phyloP scores from a whole-genome alignment of 1,284 basidiomycete genomes.

The Naganishia sp. region DNA sequence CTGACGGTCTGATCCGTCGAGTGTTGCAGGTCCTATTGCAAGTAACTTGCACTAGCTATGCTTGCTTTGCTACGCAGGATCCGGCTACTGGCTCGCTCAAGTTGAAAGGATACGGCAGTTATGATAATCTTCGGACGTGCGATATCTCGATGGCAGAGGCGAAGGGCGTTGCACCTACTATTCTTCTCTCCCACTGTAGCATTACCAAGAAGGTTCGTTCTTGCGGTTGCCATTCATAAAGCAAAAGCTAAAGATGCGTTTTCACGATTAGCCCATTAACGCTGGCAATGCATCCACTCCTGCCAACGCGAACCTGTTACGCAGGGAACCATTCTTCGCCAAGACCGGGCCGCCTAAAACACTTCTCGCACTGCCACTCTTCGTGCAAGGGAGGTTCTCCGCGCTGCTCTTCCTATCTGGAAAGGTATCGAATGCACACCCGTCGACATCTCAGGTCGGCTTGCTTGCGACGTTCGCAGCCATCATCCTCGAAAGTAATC shows the following conservation, averaged over 20 bases:
- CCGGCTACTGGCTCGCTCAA: conserved; percentile 11
- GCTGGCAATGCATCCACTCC: conserved; percentile 5
- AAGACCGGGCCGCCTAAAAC: conserved; percentile 8
- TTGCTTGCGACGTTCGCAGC: conserved; percentile 31
- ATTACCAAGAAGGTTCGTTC: conserved; percentile 25
- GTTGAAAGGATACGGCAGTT: conserved; percentile 26
- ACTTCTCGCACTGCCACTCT: conserved; percentile 19
- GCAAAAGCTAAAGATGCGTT: too few species aligned
- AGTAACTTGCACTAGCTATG: conserved; percentile 30
- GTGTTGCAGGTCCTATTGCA: conserved; percentile 31
- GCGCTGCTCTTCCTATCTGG: conserved; percentile 25
- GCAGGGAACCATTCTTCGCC: conserved; percentile 32
- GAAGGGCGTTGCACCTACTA: conserved; percentile 19
- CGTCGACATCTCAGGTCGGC: conserved; percentile 26
- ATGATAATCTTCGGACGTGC: conserved; percentile 24
- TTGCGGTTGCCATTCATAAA: too few species aligned
- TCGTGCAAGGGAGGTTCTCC: conserved; percentile 31
- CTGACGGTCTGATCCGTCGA: conserved; percentile 27
- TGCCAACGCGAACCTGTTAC: conserved; percentile 19
- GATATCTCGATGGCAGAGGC: conserved; percentile 26
- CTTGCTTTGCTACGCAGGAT: conserved; percentile 33
- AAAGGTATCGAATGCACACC: conserved; percentile 10
- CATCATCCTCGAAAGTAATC: conserved; percentile 29
- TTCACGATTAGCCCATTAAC: conserved; percentile 6
- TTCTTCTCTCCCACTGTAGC: conserved; percentile 18